Percentiles rank a stretch among this genome's conserved stretches.
phyloP scores from a whole-genome alignment of 106 monocot genomes.

The Gastrodia elata region DNA sequence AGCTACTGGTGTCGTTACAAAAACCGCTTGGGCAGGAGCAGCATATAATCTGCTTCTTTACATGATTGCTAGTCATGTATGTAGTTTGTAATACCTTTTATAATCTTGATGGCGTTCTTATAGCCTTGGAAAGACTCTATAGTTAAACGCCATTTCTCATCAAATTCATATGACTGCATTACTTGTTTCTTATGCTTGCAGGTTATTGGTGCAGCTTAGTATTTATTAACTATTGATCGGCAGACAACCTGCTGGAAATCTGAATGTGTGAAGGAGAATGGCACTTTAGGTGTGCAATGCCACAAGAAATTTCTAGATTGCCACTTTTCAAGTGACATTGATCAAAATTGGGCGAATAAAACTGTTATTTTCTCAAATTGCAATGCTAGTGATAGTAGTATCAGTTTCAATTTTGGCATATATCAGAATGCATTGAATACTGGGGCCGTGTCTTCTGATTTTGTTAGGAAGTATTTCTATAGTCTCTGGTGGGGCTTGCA shows the following conservation, averaged over 20 bases:
- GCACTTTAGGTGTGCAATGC: slow-evolving; percentile 15
- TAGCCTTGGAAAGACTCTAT: neutral
- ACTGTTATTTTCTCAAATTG: slow-evolving; percentile 61
- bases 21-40: slow-evolving; percentile 88
- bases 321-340: slow-evolving; percentile 10
- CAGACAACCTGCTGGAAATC: slow-evolving; percentile 83
- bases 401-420: slow-evolving; percentile 60
- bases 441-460: slow-evolving; percentile 39
- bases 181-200: slow-evolving; percentile 11
- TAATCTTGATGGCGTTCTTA: neutral
- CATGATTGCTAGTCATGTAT: slow-evolving; percentile 94
- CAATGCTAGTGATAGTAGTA: slow-evolving; percentile 29
- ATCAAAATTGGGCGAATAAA: slow-evolving; percentile 33
- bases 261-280: slow-evolving; percentile 33
- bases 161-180: neutral
- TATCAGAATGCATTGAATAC: slow-evolving; percentile 37
- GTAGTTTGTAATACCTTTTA: slow-evolving; percentile 6
- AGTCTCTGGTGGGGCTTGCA: slow-evolving; percentile 98
- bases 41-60: slow-evolving; percentile 82
- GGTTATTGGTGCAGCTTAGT: slow-evolving; percentile 80
- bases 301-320: slow-evolving; percentile 47
- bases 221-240: slow-evolving; percentile 55
- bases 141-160: neutral
- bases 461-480: slow-evolving; percentile 70
- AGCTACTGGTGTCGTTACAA: slow-evolving; percentile 69